Conservation (phyloP, 495 filamentous ascomycete genomes). For the Penicillium macrosclerotiorum region DNA sequence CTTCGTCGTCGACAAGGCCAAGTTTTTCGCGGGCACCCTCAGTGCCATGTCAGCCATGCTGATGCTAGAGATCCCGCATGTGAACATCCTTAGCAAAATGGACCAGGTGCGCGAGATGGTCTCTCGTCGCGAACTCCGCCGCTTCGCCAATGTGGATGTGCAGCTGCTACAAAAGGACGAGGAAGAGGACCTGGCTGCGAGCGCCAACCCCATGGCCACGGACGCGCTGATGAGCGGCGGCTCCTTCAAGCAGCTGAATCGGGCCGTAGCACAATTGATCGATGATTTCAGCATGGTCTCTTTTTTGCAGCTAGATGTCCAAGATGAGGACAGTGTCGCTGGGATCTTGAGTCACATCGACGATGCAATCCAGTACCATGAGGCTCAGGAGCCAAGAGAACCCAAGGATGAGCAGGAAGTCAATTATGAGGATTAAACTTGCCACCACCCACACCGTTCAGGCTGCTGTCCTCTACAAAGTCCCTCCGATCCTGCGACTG, state of each 20-base stretch:
- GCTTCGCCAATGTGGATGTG: constrained; percentile 81
- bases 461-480: not conserved
- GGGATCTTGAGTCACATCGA: constrained; percentile 95
- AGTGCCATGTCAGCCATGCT: constrained; percentile 98
- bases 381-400: constrained; percentile 92
- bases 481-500: too few relatives aligned
- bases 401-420: constrained; percentile 74
- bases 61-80: constrained; percentile 92
- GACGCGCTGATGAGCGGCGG: constrained; percentile 73
- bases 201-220: constrained; percentile 54
- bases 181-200: constrained; percentile 34
- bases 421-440: constrained; percentile 53
- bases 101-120: constrained; percentile 86
- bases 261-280: constrained; percentile 82
- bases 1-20: constrained; percentile 90
- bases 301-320: constrained; percentile 83
- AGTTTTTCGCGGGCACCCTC: constrained; percentile 93
- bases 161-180: constrained; percentile 64
- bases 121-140: constrained; percentile 75
- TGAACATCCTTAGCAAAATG: constrained; percentile 97
- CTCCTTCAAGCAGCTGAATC: constrained; percentile 75
- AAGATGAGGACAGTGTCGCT: constrained; percentile 90
- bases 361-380: constrained; percentile 92
- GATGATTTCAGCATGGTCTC: constrained; percentile 98
- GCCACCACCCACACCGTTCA: not conserved